Percentiles rank a stretch among this genome's conserved stretches.
phyloP scores from a whole-genome alignment of 345 rosid genomes.

The Murraya koenigii region DNA sequence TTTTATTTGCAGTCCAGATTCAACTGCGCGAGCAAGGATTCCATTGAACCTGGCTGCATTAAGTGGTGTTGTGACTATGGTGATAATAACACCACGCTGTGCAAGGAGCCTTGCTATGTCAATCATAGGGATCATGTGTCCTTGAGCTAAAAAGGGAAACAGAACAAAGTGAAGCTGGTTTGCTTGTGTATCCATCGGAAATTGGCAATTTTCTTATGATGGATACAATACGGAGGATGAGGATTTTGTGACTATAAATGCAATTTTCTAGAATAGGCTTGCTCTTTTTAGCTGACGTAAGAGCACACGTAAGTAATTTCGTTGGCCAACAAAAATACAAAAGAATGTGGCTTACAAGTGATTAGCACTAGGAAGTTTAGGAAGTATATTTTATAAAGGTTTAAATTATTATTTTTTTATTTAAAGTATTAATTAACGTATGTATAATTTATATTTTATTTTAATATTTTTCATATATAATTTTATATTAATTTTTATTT shows the following conservation, averaged over 20 bases:
- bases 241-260: background rate
- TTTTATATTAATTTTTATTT: no score
- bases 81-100: slow-evolving; percentile 27
- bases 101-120: slow-evolving; percentile 42
- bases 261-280: background rate
- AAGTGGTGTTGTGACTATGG: slow-evolving; percentile 29
- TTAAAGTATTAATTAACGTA: no score
- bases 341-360: no score
- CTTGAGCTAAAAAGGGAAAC: slow-evolving; percentile 43
- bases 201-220: background rate
- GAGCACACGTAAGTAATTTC: background rate
- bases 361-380: no score
- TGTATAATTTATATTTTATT: no score
- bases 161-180: slow-evolving; percentile 38
- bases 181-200: background rate
- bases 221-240: background rate
- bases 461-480: no score
- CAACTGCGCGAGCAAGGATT: background rate
- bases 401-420: no score
- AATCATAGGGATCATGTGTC: slow-evolving; percentile 48
- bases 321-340: background rate
- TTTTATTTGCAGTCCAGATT: background rate
- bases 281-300: background rate
- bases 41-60: background rate
- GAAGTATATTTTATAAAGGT: no score